Conservation (phyloP, 345 rosid species). For the Arabis hirsuta region DNA sequence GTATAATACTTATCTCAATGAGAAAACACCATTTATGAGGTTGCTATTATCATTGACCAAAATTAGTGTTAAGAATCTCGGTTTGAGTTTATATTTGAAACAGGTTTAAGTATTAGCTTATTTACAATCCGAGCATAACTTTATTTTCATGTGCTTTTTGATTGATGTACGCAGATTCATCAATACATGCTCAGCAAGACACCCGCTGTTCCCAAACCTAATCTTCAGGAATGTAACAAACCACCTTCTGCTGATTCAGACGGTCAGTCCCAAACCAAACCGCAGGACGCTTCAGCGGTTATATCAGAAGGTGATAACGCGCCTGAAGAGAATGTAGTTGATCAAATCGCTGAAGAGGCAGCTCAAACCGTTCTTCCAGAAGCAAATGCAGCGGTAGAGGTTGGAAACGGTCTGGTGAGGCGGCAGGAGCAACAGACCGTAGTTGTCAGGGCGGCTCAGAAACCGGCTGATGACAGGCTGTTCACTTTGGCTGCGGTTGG, state of each 20-base stretch:
- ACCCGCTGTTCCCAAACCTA: constrained; percentile 63
- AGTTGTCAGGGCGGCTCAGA: constrained; percentile 36
- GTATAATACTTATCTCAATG: no score
- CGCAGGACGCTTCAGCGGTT: constrained; percentile 8
- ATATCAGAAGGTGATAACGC: constrained; percentile 31
- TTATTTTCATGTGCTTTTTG: not conserved
- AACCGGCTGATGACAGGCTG: constrained; percentile 74
- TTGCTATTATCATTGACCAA: not conserved
- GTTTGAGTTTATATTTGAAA: not conserved
- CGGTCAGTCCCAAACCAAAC: constrained; percentile 12
- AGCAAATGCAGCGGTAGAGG: constrained; percentile 41
- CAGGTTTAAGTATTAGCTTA: not conserved
- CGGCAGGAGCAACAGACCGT: not conserved
- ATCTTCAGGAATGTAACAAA: constrained; percentile 20
- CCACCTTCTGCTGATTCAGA: constrained; percentile 11
- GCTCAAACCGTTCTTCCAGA: constrained; percentile 40
- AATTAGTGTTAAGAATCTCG: not conserved
- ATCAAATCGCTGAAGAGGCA: constrained; percentile 50
- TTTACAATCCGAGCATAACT: not conserved
- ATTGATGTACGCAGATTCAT: constrained; percentile 64
- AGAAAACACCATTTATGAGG: not conserved
- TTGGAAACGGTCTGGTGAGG: constrained; percentile 19
- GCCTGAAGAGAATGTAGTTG: constrained; percentile 47
- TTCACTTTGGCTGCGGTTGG: constrained; percentile 93
- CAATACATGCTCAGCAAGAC: constrained; percentile 84